Evolutionary conservation across 2,329 filamentous ascomycete species (phyloP).

Genomic region (Fusarium sp.): DNA sequence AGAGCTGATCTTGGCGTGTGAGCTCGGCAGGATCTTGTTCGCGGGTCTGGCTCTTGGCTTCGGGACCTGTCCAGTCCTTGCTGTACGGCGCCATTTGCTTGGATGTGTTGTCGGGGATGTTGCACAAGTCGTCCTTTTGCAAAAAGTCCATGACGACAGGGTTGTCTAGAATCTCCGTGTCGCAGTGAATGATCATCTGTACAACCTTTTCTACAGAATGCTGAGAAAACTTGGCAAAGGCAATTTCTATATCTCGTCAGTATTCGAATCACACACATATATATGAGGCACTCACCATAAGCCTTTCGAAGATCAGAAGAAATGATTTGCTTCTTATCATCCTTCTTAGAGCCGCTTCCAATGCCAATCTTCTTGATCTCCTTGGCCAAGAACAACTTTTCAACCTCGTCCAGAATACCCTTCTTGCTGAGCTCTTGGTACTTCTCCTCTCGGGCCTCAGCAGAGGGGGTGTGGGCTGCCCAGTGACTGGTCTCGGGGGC

Average conservation of each 20-base stretch:
- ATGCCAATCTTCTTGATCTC: constrained; percentile 90
- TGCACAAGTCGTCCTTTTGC: constrained; percentile 91
- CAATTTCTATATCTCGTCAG: constrained; percentile 74
- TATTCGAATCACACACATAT: not conserved
- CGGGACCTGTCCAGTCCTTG: constrained; percentile 94
- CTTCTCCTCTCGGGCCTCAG: constrained; percentile 92
- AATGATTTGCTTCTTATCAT: constrained; percentile 98
- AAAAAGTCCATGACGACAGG: constrained; percentile 96
- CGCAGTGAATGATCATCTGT: constrained; percentile 95
- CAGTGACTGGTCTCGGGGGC: constrained; percentile 91
- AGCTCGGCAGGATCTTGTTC: constrained; percentile 91
- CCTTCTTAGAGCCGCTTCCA: constrained; percentile 75
- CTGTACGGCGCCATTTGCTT: constrained; percentile 96
- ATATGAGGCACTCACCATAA: constrained; percentile 69
- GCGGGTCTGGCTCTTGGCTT: constrained; percentile 79
- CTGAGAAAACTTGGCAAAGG: constrained; percentile 92
- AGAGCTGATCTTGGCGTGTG: constrained; percentile 95
- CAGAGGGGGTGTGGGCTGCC: constrained; percentile 87
- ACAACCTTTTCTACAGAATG: constrained; percentile 85
- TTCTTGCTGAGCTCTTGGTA: constrained; percentile 93
- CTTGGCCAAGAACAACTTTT: constrained; percentile 97
- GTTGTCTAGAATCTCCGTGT: constrained; percentile 88
- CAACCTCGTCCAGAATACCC: constrained; percentile 96
- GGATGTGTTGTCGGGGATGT: constrained; percentile 87
- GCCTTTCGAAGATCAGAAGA: constrained; percentile 89